These are phyloP conservation scores for Chamaecrista fasciculata DNA, from an alignment of 306 rosid species.

Conservation along the genomic window DNA sequence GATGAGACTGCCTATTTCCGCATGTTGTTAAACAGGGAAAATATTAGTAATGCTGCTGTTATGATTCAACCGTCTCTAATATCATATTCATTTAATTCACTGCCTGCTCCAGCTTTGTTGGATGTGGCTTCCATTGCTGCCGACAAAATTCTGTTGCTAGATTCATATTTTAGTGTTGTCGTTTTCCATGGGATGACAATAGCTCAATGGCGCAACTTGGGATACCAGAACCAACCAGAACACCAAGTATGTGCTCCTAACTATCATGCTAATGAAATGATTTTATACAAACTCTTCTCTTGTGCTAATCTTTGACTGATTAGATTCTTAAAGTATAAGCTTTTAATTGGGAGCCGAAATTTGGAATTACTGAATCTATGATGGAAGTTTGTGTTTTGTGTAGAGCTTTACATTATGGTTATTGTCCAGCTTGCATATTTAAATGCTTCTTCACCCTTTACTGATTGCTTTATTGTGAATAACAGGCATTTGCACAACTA, in stretches of 20 bases:
- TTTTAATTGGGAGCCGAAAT: slow-evolving; percentile 10
- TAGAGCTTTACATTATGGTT: not conserved
- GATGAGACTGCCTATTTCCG: slow-evolving; percentile 92
- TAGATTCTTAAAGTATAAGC: not conserved
- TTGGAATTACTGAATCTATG: slow-evolving; percentile 1
- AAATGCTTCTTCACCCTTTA: not conserved
- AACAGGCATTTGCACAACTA: slow-evolving; percentile 76
- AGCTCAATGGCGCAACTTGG: slow-evolving; percentile 96
- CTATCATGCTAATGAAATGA: slow-evolving; percentile 3
- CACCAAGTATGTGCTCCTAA: slow-evolving; percentile 53
- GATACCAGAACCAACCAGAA: slow-evolving; percentile 78
- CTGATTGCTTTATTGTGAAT: slow-evolving; percentile 23
- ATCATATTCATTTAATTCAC: slow-evolving; percentile 73
- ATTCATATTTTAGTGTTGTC: slow-evolving; percentile 82
- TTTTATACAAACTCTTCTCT: slow-evolving; percentile 7
- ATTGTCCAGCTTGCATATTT: not conserved
- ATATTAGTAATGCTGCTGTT: slow-evolving; percentile 82
- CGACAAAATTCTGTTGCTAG: slow-evolving; percentile 75
- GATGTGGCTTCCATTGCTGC: slow-evolving; percentile 86
- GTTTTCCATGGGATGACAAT: slow-evolving; percentile 90
- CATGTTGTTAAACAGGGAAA: slow-evolving; percentile 80
- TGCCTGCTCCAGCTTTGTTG: slow-evolving; percentile 75
- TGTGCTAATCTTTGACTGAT: not conserved
- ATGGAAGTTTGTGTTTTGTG: slow-evolving; percentile 9
- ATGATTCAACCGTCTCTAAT: slow-evolving; percentile 90